Percentiles rank a stretch among this genome's conserved stretches.
Conservation (phyloP, 1,139 yeast genomes). For the Candida sanyaensis region DNA sequence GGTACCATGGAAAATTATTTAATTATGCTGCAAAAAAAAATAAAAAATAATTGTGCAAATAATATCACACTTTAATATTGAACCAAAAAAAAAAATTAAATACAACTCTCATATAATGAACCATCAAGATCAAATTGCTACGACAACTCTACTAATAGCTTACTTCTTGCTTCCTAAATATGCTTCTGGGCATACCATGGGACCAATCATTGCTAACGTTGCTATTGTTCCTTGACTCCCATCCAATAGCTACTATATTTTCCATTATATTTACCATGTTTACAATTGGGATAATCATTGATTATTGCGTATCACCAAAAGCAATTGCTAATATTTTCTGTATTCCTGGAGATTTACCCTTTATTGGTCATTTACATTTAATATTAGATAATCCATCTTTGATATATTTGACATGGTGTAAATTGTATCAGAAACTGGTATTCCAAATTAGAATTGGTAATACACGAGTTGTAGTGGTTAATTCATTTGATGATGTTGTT, state of each 20-base stretch:
- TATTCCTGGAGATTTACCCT: constrained; percentile 52
- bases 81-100: not conserved
- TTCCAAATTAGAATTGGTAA: constrained; percentile 67
- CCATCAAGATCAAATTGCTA: too few species aligned
- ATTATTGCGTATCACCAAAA: not conserved
- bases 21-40: constrained; percentile 8
- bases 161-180: not conserved
- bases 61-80: too few species aligned
- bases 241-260: not conserved
- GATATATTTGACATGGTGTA: constrained; percentile 50
- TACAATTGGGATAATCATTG: not conserved
- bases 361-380: constrained; percentile 55
- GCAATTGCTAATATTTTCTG: constrained; percentile 23
- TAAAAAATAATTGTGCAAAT: not conserved
- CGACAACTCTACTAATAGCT: not conserved
- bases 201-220: not conserved
- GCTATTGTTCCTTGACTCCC: constrained; percentile 1
- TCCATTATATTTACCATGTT: not conserved
- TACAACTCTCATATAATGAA: too few species aligned
- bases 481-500: constrained; percentile 55
- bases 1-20: not conserved
- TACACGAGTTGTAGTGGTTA: constrained; percentile 60
- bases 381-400: constrained; percentile 53
- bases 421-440: constrained; percentile 41
- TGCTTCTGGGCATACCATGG: constrained; percentile 5